Conservation (phyloP, 441 rosid genomes). For the Gossypium trilobum region DNA sequence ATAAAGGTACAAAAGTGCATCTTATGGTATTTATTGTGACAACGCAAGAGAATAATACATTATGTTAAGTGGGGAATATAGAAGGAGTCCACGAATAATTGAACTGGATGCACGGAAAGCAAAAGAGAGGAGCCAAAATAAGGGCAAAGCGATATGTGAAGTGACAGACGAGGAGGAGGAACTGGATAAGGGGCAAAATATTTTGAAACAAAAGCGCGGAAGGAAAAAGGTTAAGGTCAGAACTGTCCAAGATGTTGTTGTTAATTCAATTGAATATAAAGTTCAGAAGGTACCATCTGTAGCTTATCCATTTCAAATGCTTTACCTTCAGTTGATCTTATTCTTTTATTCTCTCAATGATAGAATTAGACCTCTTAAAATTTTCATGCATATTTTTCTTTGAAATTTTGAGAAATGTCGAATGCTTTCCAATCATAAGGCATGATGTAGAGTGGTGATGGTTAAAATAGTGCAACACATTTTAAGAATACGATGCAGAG, state of each 20-base stretch:
- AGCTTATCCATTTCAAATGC: slow-evolving; percentile 2
- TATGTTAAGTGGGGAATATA: slow-evolving; percentile 10
- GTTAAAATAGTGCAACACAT: not conserved
- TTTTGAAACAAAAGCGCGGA: slow-evolving; percentile 10
- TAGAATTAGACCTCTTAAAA: not conserved
- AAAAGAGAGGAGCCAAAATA: slow-evolving; percentile 10
- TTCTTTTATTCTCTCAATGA: not conserved
- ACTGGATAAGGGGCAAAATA: not conserved
- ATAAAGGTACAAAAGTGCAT: slow-evolving; percentile 5
- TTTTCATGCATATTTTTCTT: not conserved
- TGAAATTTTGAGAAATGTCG: not conserved
- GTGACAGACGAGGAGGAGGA: slow-evolving; percentile 3
- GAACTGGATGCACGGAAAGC: slow-evolving; percentile 29
- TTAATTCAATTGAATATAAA: slow-evolving; percentile 8
- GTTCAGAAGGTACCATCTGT: slow-evolving; percentile 12
- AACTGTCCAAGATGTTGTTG: slow-evolving; percentile 22
- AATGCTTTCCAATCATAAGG: not conserved
- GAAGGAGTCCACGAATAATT: slow-evolving; percentile 29
- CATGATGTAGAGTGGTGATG: not conserved
- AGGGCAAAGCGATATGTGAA: not conserved
- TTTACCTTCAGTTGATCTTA: slow-evolving; percentile 9
- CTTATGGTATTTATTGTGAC: not conserved
- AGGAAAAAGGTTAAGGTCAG: slow-evolving; percentile 25
- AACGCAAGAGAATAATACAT: not conserved
- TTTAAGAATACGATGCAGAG: not conserved